Base-by-base conservation (phyloP, 441 rosid genomes). In the Gossypium davidsonii region DNA sequence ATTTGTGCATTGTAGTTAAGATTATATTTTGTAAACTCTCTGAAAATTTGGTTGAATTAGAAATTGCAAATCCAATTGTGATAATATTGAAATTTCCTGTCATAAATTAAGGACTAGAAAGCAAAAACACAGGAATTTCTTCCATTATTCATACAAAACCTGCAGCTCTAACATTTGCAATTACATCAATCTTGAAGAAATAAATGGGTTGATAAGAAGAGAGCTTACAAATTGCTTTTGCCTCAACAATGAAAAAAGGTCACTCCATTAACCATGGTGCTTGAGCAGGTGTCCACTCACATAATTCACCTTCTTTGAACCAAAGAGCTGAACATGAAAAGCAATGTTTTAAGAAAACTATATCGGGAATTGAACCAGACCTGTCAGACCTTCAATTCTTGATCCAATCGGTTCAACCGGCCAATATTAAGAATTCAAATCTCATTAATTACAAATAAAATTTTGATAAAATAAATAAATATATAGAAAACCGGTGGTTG, bases 231-330 rank as follows among this genome's bases (percentile, higher is more conserved):
- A 78, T 62, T 20, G 57, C 74, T 49, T 28, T 63, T 2, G 67
- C 72, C 67, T 74, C 70, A 17, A 12, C 62, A 51, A 17, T 73
- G 17, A 20, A 17, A 11, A 64, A 73, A 59, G 21, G 42, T 93
- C 80, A 90, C 83, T 91, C 90, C 75, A 83, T 79, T 6, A 91
- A 76, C 96, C 97, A 90, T 70, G 84, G 61, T 76, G 88, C 96
- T 74, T 79, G 85, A 79, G 90, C 91, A 9, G 90, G 87, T 73
- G 92, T 85, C 98, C 96, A 94, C 76, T 86, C 72, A 73, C 92
- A 90, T 69, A 90, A n/a, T 72, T 94, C 98, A 11, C 90, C 95
- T 75, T 91, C 97, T 83, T 91, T 84, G 78, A 93, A 93, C 98
- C 98, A 93, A 11, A 91, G 85, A 42, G 77, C 98, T 93, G 84